Conservation (phyloP, 148 eudicot species). For the Camellia lanceoleosa region DNA sequence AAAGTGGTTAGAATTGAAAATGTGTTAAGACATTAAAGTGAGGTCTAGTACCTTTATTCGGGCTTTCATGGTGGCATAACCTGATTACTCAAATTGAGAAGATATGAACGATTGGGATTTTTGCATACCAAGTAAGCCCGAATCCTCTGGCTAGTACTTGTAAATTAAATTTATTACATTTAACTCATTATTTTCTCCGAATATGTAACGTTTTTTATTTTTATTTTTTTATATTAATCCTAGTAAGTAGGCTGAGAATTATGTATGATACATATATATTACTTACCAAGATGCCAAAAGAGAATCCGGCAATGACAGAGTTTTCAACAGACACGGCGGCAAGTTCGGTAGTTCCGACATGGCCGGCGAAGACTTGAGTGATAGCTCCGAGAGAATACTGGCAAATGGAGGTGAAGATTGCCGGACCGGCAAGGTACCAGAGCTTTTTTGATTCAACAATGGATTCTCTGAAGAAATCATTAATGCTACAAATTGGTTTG, state of each 20-base stretch:
- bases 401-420: slow-evolving; percentile 21
- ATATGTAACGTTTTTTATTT: neutral
- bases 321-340: slow-evolving; percentile 22
- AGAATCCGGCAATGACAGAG: slow-evolving; percentile 22
- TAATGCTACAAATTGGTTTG: neutral
- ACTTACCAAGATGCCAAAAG: slow-evolving; percentile 19
- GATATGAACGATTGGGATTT: too few relatives aligned
- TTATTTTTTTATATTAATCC: too few relatives aligned
- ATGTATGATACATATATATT: too few relatives aligned
- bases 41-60: too few relatives aligned
- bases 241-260: neutral
- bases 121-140: too few relatives aligned
- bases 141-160: too few relatives aligned
- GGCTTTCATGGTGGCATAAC: too few relatives aligned
- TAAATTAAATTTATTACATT: too few relatives aligned
- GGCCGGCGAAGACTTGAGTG: slow-evolving; percentile 25
- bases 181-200: neutral
- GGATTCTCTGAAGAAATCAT: slow-evolving; percentile 19
- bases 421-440: slow-evolving; percentile 25
- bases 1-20: too few relatives aligned
- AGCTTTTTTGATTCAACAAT: slow-evolving; percentile 19
- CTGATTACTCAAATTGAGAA: too few relatives aligned
- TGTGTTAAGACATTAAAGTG: too few relatives aligned
- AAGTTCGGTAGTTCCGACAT: slow-evolving; percentile 21
- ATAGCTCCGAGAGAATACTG: slow-evolving; percentile 22